Conservation (phyloP, 768 basidiomycete species). For the Tricholoma bakamatsutake region DNA sequence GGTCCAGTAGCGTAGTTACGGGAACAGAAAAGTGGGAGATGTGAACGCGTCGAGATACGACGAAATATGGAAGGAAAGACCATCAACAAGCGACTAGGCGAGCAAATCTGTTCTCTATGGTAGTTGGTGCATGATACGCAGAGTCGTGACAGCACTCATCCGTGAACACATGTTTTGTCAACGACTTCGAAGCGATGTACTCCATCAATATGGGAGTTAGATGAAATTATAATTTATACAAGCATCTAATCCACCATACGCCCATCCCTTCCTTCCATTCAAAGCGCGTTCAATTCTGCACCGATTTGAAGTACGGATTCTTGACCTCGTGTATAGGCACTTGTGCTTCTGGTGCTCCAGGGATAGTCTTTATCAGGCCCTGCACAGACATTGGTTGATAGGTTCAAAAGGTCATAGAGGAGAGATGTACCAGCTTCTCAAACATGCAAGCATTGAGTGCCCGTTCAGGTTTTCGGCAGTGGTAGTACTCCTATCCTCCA, state of each 20-base stretch:
- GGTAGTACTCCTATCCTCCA: constrained; percentile 72
- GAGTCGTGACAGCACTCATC: no score
- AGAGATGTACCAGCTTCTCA: constrained; percentile 75
- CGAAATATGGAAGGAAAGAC: constrained; percentile 8
- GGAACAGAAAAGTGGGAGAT: neutral
- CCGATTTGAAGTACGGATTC: constrained; percentile 73
- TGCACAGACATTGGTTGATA: constrained; percentile 25
- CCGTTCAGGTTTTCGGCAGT: constrained; percentile 85
- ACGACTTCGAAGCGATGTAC: neutral
- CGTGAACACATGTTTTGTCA: neutral
- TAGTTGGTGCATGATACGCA: neutral
- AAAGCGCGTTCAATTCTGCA: constrained; percentile 62
- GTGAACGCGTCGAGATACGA: constrained; percentile 6
- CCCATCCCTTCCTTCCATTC: neutral
- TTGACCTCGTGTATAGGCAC: constrained; percentile 85
- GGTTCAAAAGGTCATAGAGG: neutral
- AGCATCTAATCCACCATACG: constrained; percentile 9
- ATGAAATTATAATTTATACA: constrained; percentile 11
- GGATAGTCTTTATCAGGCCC: constrained; percentile 90
- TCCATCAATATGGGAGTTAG: neutral
- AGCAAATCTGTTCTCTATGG: neutral
- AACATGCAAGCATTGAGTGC: constrained; percentile 92
- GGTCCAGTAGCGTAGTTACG: constrained; percentile 11
- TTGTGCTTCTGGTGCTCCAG: constrained; percentile 78
- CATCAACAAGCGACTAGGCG: constrained; percentile 2